Percentiles rank a stretch among this genome's conserved stretches.
phyloP scores from a whole-genome alignment of 139 green algal species.

The Astrephomene gubernaculifera region DNA sequence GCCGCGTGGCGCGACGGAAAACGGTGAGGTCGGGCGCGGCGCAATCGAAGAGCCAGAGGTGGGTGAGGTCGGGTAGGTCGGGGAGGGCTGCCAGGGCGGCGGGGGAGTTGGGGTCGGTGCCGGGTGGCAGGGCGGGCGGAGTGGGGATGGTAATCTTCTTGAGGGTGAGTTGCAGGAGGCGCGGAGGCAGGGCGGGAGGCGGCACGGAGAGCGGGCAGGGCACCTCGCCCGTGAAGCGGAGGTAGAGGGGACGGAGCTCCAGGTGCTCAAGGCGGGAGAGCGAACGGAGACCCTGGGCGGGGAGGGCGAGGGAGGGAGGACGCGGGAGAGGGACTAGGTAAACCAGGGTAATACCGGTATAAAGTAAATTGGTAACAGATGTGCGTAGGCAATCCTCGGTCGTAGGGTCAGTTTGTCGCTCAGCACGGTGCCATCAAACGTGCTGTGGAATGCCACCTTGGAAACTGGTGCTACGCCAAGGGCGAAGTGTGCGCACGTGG shows the following conservation, averaged over 20 bases:
- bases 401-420: too few species aligned
- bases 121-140: background rate
- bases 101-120: background rate
- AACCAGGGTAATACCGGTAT: too few species aligned
- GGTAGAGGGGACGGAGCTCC: constrained; percentile 37
- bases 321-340: too few species aligned
- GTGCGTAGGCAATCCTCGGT: too few species aligned
- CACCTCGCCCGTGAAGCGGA: constrained; percentile 29
- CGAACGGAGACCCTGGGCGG: constrained; percentile 18
- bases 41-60: constrained; percentile 39
- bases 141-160: constrained; percentile 24
- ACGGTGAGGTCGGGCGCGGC: constrained; percentile 19
- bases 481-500: too few species aligned
- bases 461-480: too few species aligned
- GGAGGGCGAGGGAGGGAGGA: too few species aligned
- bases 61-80: constrained; percentile 9
- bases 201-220: constrained; percentile 4
- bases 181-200: constrained; percentile 10
- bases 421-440: too few species aligned
- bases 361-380: too few species aligned
- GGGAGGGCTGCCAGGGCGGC: constrained; percentile 8
- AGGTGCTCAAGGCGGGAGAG: constrained; percentile 29
- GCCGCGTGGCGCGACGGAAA: constrained; percentile 12
- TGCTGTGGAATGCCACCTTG: too few species aligned
- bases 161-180: constrained; percentile 36